These are phyloP conservation scores for Scheffersomyces quercinus DNA, from an alignment of 1,139 yeast species.

Conservation along the genomic window DNA sequence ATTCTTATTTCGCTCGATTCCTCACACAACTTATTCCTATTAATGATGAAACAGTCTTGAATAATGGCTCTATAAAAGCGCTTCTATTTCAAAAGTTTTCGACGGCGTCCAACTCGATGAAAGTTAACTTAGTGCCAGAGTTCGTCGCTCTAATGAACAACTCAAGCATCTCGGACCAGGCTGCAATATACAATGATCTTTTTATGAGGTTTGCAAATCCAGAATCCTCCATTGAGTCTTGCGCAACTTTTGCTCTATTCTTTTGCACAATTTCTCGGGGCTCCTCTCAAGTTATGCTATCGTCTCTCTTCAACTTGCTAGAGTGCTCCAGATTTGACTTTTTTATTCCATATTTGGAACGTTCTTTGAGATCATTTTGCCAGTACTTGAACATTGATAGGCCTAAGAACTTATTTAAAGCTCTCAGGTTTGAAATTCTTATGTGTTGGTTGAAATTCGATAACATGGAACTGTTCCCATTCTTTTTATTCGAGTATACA, in stretches of 20 bases:
- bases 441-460: conserved; percentile 44
- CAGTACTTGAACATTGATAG: conserved; percentile 9
- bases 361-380: conserved; percentile 25
- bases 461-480: conserved; percentile 39
- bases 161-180: conserved; percentile 15
- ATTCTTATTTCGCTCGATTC: conserved; percentile 20
- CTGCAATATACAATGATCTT: conserved; percentile 32
- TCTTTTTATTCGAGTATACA: conserved; percentile 31
- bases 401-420: conserved; percentile 27
- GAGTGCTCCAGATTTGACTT: conserved; percentile 37
- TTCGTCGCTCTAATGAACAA: conserved; percentile 6
- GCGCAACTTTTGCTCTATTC: conserved; percentile 41
- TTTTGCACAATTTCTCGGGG: conserved; percentile 30
- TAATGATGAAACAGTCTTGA: conserved; percentile 11
- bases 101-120: conserved; percentile 20
- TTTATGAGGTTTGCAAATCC: conserved; percentile 33
- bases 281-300: conserved; percentile 27
- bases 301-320: conserved; percentile 41
- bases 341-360: conserved; percentile 30
- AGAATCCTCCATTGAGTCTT: conserved; percentile 36
- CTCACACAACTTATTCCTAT: conserved; percentile 11
- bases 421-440: conserved; percentile 31
- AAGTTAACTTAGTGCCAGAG: conserved; percentile 10
- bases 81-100: conserved; percentile 14
- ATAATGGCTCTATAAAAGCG: conserved; percentile 10